Evolutionary conservation across 306 rosid species (phyloP), one percentile per base, ranked within the genome.

Genomic region (Quillaja saponaria): DNA sequence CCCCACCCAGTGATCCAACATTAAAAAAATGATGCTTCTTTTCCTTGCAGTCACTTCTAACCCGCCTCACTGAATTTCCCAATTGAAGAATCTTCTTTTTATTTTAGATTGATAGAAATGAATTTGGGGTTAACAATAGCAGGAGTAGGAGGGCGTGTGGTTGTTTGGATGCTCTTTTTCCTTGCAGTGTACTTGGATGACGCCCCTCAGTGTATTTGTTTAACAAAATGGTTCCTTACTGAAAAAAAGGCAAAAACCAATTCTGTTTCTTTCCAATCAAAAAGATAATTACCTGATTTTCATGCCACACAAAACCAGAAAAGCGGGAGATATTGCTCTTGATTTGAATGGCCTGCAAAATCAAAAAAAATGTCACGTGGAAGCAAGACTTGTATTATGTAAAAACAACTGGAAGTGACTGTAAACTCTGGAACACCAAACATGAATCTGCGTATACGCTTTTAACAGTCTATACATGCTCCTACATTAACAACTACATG

Each of bases 241-340:
- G n/a, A 25, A 25, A 25, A 25, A 4, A 25, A 25, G 31, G 4
- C 31, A 25, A 25, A 25, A 20, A 55, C 44, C 17, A 0, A 55
- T 13, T 55, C 31, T 39, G 33, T 14, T 20, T 62, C 10, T 14
- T 35, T 57, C 11, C 25, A n/a, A 21, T 25, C 4, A 13, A 46
- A 13, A 46, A 41, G 44, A 69, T 28, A 72, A 59, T 84, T 79
- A 87, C 97, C 95, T 94, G 90, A 72, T 85, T 84, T 61, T 76
- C 91, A 70, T 49, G 90, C 99, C 99, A 94, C 49, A 83, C 97
- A 66, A 94, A 94, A 73, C 99, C 99, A 68, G 99, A 94, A 83
- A 94, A 94, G 77, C 91, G 74, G 33, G 78, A 87, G 71, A 94
- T 89, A 80, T 94, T 89, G 72, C 82, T 83, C 86, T 94, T 94